A percentile compares a stretch with the other conserved stretches of the same genome.
Conservation (phyloP, 805 yeast genomes). For the Teunomyces panamensis region DNA sequence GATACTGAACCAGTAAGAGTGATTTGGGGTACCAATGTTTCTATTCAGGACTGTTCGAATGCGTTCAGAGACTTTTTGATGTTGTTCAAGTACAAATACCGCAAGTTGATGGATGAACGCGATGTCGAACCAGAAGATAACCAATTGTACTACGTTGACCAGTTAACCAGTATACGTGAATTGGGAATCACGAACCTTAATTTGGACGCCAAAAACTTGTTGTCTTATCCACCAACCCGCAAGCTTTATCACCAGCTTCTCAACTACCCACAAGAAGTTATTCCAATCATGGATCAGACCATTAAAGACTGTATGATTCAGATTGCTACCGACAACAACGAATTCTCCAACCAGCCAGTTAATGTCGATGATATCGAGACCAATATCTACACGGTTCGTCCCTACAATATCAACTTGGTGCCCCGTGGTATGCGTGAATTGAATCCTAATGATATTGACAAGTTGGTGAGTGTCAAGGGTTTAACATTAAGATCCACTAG, state of each 20-base stretch:
- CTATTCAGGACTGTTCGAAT: conserved; percentile 82
- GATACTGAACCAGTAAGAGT: conserved; percentile 77
- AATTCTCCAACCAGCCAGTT: conserved; percentile 25
- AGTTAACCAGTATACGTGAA: conserved; percentile 69
- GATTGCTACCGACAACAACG: conserved; percentile 50
- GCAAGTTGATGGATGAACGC: conserved; percentile 48
- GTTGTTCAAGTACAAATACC: conserved; percentile 75
- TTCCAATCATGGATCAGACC: conserved; percentile 97
- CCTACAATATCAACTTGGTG: conserved; percentile 70
- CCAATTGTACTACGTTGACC: conserved; percentile 67
- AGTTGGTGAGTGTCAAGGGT: conserved; percentile 87
- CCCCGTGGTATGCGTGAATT: conserved; percentile 23
- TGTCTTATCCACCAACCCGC: conserved; percentile 70
- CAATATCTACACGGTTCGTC: conserved; percentile 81
- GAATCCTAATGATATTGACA: conserved; percentile 52
- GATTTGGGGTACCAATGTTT: conserved; percentile 98
- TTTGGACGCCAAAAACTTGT: conserved; percentile 76
- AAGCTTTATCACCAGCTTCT: conserved; percentile 82
- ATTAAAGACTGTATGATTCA: conserved; percentile 86
- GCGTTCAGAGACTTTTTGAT: conserved; percentile 79
- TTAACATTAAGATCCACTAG: conserved; percentile 85
- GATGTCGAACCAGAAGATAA: conserved; percentile 56
- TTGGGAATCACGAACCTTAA: conserved; percentile 81
- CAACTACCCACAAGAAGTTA: conserved; percentile 93
- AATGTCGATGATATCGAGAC: conserved; percentile 72